phyloP scores from a whole-genome alignment of 305 asterid genomes.

The Solanum hybrid region DNA sequence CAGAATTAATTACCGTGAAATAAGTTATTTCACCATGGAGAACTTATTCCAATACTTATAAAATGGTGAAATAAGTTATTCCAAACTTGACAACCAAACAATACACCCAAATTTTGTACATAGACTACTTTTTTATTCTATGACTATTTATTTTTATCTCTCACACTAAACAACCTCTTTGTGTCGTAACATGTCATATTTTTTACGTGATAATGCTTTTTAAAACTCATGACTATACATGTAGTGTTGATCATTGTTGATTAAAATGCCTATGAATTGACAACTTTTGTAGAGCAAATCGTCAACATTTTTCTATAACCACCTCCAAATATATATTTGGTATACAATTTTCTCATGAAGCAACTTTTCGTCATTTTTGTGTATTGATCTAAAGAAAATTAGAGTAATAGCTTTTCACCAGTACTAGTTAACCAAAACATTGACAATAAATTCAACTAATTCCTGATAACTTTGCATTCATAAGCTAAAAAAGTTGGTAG shows the following conservation, averaged over 20 bases:
- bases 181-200: neutral
- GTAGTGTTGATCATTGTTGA: neutral
- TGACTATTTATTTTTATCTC: no score
- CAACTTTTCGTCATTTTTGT: neutral
- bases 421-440: neutral
- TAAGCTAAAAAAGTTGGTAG: neutral
- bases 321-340: neutral
- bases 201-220: neutral
- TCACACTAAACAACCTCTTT: neutral
- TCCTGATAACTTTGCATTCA: neutral
- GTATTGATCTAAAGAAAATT: neutral
- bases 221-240: neutral
- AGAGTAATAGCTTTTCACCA: neutral
- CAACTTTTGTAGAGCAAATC: neutral
- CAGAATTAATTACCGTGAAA: no score
- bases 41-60: neutral
- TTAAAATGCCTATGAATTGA: neutral
- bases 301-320: neutral
- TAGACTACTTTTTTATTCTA: no score
- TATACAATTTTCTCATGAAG: neutral
- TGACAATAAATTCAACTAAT: neutral
- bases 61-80: no score
- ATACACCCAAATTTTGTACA: no score
- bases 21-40: fast-evolving
- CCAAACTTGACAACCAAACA: neutral